These are phyloP conservation scores for Tulasnella sp. DNA, from an alignment of 768 basidiomycete species.

Conservation along the genomic window DNA sequence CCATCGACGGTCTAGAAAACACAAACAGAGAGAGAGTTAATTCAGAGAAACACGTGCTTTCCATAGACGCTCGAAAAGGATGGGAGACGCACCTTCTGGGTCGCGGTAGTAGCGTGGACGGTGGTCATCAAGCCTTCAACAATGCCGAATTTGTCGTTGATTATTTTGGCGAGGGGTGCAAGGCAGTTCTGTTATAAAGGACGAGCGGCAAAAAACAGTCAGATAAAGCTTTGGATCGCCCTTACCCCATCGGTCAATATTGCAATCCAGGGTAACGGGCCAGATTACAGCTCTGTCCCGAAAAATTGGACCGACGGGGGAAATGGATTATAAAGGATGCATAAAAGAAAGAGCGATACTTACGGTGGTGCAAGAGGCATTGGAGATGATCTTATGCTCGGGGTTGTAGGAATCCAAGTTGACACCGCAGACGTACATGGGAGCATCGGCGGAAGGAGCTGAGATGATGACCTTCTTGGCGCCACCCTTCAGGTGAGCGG, in stretches of 20 bases:
- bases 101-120: constrained; percentile 93
- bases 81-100: constrained; percentile 54
- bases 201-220: background rate
- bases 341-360: background rate
- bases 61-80: constrained; percentile 18
- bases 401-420: constrained; percentile 90
- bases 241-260: background rate
- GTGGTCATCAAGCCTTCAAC: constrained; percentile 98
- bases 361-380: constrained; percentile 93
- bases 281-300: background rate
- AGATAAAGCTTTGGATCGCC: background rate
- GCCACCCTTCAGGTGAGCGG: constrained; percentile 91
- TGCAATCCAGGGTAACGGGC: background rate
- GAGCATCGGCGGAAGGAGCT: constrained; percentile 93
- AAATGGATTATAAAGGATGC: background rate
- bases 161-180: constrained; percentile 96
- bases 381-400: constrained; percentile 88
- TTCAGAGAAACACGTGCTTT: background rate
- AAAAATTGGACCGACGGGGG: background rate
- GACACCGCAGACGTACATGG: constrained; percentile 92
- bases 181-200: constrained; percentile 64
- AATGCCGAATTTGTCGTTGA: constrained; percentile 95
- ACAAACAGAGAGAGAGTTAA: background rate
- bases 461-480: constrained; percentile 99
- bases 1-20: constrained; percentile 67